Conservation (phyloP, 2,329 filamentous ascomycete genomes). For the Byssothecium circinans region DNA sequence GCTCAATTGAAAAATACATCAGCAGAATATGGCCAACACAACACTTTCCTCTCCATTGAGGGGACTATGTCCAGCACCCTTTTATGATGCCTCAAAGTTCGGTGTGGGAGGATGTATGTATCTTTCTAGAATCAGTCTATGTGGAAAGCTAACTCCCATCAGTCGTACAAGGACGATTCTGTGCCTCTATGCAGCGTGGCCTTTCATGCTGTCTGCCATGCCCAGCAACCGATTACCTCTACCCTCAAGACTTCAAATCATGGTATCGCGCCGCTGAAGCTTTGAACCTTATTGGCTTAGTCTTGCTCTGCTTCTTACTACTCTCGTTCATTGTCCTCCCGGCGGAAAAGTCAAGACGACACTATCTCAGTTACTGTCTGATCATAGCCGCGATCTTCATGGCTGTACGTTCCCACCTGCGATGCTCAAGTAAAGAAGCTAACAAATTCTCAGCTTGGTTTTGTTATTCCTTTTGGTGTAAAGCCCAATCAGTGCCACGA, state of each 20-base stretch:
- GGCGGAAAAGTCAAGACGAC: slow-evolving; percentile 83
- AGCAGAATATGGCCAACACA: slow-evolving; percentile 33
- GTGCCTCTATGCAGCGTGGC: slow-evolving; percentile 52
- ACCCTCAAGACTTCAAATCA: slow-evolving; percentile 56
- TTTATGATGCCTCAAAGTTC: slow-evolving; percentile 66
- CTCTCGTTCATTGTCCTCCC: slow-evolving; percentile 79
- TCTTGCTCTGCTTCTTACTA: slow-evolving; percentile 74
- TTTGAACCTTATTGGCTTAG: slow-evolving; percentile 74
- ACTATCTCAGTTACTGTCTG: slow-evolving; percentile 90
- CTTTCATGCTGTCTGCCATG: slow-evolving; percentile 85
- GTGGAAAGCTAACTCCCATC: slow-evolving; percentile 35
- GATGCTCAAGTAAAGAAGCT: slow-evolving; percentile 2
- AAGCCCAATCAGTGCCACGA: slow-evolving; percentile 83
- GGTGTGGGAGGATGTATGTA: slow-evolving; percentile 68
- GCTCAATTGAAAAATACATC: slow-evolving; percentile 8
- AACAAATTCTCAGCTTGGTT: slow-evolving; percentile 67
- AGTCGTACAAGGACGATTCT: slow-evolving; percentile 62
- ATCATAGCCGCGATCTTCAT: slow-evolving; percentile 75
- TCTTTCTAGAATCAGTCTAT: neutral
- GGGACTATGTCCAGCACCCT: slow-evolving; percentile 68
- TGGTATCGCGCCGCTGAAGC: slow-evolving; percentile 74
- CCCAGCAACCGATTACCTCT: slow-evolving; percentile 78
- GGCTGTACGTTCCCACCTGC: slow-evolving; percentile 62
- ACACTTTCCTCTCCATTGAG: slow-evolving; percentile 34
- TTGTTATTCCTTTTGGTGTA: slow-evolving; percentile 82